Evolutionary conservation across 176 grass and related monocot genomes (phyloP).

Genomic region (Hyparrhenia diplandra): DNA sequence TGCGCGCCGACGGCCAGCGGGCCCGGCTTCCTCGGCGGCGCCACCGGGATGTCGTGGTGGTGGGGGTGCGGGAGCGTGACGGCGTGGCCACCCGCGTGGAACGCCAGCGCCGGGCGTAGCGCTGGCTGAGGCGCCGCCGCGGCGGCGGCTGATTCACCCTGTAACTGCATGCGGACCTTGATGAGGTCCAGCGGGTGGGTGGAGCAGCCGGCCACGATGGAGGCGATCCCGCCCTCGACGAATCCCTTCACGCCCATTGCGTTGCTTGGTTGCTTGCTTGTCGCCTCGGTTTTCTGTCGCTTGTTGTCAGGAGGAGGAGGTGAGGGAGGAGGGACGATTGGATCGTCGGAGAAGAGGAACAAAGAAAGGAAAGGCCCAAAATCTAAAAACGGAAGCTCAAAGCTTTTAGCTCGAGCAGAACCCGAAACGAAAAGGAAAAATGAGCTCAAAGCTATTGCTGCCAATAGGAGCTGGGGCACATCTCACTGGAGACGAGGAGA

Average conservation of each 20-base stretch:
- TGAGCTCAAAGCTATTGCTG: background rate
- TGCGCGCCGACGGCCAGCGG: slow-evolving; percentile 67
- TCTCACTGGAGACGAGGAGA: slow-evolving; percentile 92
- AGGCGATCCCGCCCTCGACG: slow-evolving; percentile 86
- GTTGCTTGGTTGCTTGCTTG: slow-evolving; percentile 14
- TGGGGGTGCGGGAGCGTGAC: slow-evolving; percentile 39
- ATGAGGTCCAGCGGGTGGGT: slow-evolving; percentile 93
- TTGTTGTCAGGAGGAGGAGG: background rate
- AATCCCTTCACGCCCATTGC: slow-evolving; percentile 82
- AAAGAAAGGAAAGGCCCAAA: no score
- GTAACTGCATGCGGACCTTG: slow-evolving; percentile 97
- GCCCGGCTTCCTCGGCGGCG: slow-evolving; percentile 46
- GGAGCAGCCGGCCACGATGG: slow-evolving; percentile 84
- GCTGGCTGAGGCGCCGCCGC: slow-evolving; percentile 6
- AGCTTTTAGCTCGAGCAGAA: background rate
- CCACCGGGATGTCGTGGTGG: slow-evolving; percentile 18
- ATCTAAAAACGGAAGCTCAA: slow-evolving; percentile 20
- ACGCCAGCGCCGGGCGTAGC: slow-evolving; percentile 63
- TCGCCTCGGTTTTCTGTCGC: background rate
- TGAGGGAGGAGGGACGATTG: background rate
- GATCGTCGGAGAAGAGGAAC: background rate
- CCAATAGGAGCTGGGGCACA: slow-evolving; percentile 83
- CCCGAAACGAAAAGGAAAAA: background rate
- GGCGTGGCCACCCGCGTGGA: slow-evolving; percentile 34
- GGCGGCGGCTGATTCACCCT: slow-evolving; percentile 37